Evolutionary conservation across 2,329 filamentous ascomycete genomes (phyloP), one percentile per base, ranked within the genome.

Genomic region (Mycosphaerelloides madeirae): DNA sequence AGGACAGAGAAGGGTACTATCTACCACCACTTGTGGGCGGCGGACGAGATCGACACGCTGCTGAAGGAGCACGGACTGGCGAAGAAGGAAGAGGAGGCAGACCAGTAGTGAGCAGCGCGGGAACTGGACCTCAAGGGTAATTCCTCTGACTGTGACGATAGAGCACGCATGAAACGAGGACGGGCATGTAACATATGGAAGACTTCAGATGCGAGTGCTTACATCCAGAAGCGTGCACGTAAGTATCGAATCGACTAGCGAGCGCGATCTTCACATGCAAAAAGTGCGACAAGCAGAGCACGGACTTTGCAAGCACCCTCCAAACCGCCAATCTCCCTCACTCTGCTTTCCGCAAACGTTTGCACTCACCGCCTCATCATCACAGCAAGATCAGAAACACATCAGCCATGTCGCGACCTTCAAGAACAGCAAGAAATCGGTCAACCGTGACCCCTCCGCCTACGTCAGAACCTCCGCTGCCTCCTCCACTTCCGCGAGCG

Each of bases 21-120:
- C 70, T 98, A 97, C 75, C 93, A 98, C 72, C 87, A 95, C 66
- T 78, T 98, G 52, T 98, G 93, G 93, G 86, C 82, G 60, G 91
- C 90, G 34, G 91, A 98, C 56, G 93, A 97, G 76, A 98, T 98
- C 62, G 91, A 88, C 65, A 82, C 85, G 39, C 75, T 98, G 68
- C 75, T 98, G 62, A 95, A 90, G 78, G 88, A 97, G 76, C 90
- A 98, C 62, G 91, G 91, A 59, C 72, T 98, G 67, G 91, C 88
- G 50, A 97, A 95, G 78, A 80, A 83, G 55, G 86, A 91, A 64
- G 81, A 81, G 82, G 52, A 54, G 39, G 42, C 42, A 13, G 52
- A 55, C 38, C 49, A 49, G 39, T 41, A 41, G 44, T 36, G 43
- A 25, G 31, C 15, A 36, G 29, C 15, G 45, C 40, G 13, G 25